Base-by-base conservation (phyloP, 2,329 filamentous ascomycete genomes). In the Hirsutella rhossiliensis region DNA sequence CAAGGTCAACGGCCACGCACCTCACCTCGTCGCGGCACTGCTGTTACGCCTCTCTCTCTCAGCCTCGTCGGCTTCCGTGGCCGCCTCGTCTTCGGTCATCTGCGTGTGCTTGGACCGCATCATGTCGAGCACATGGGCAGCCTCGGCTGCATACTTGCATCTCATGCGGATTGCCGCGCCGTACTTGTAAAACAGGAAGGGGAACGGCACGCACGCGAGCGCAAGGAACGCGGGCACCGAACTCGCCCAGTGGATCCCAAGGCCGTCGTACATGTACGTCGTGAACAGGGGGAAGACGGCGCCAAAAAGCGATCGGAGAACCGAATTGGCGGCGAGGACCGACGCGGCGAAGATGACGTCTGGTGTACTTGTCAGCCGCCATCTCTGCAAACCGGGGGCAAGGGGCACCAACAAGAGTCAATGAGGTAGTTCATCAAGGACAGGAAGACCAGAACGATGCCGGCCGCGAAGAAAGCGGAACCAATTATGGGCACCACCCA, bases 321-420 rank as follows among this genome's bases (percentile, higher is more conserved):
- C 76, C 2, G 78, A 72, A 60, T 81, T 87, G 40, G 82, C 83
- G 3, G 85, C 84, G 9, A 89, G 67, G 0, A 81, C 83, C 0
- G 80, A 85, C 0, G 84, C 84, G 1, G 86, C 84, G 49, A 82
- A 90, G 52, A 89, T 82, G 42, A 81, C 80, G 59, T 87, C 59
- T 63, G 40, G 3, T 8, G 8, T 28, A 27, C 4, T 36, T 7
- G 42, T 59, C 49, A 56, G 53, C 28, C 15, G n/a, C 38, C 37
- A 6, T 13, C 36, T 38, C 17, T 11, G 36, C 36, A 3, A 6
- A 27, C 6, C 6, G 23, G 5, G n/a, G 11, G 4, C 6, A 17
- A 27, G 11, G 11, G 7, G 11, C 17, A 52, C 59, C 58, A 47
- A 62, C 61, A 80, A 6, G 77, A 65, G 54, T 85, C 82, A 48